Base-by-base conservation (phyloP, 2,329 filamentous ascomycete genomes). In the Pseudogymnoascus verrucosus region DNA sequence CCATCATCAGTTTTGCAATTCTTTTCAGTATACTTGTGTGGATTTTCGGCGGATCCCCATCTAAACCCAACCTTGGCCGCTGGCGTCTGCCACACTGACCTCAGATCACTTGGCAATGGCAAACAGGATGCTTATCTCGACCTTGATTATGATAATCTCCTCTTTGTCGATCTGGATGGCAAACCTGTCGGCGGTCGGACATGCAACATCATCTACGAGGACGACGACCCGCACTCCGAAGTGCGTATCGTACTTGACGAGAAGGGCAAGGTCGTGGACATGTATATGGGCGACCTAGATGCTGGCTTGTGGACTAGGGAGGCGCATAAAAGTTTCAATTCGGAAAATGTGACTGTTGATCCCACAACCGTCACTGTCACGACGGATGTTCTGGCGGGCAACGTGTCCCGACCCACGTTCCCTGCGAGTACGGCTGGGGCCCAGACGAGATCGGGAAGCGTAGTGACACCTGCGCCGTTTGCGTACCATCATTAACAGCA, bases 121-220 rank as follows among this genome's bases (percentile, higher is more conserved):
- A 37, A 37, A 14, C 36, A 37, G 12, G 36, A 37, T 37, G 12
- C 36, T 37, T n/a, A 37, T 37, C 36, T 37, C 36, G 62, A 61
- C 51, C 57, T 62, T 19, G 51, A 40, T 37, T 40, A 31, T 51
- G 54, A 61, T 34, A 36, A 63, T 42, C 62, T 19, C 19, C 16
- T 37, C 16, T 63, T 63, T 31, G 62, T 34, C n/a, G 62, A 63
- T 40, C 23, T 61, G 62, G 54, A 62, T 26, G 62, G 62, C 54
- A 61, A 63, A n/a, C 36, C 23, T 23, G 37, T 63, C 19, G 54
- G 62, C 62, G 62, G 62, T 23, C 59, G 57, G 10, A 39, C 54
- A 21, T 63, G 62, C 36, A 37, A 61, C 37, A 28, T 63, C 54
- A 63, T 63, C 19, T 63, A 63, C 26, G 57, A 61, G 23, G 62